Evolutionary conservation across 2,329 filamentous ascomycete species (phyloP), one percentile per base, ranked within the genome.

Genomic region (Fusarium keratoplasticum): DNA sequence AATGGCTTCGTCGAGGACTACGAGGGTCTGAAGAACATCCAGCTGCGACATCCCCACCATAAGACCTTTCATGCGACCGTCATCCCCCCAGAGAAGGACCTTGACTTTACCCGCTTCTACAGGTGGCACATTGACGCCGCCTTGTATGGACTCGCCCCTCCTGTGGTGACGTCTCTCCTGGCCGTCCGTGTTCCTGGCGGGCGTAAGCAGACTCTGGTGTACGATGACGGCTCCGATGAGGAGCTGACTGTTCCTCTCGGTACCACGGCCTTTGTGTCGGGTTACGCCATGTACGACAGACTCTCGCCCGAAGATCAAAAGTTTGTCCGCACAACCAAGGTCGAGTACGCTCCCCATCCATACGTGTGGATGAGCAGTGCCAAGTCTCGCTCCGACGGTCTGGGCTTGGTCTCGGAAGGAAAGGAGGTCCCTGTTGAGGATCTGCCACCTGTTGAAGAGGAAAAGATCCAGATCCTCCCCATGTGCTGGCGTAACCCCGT

Each of bases 111-210:
- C 5, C 84, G 84, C 83, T 91, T 94, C 83, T 95, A 94, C 83
- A 86, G 93, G 68, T 95, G 93, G 93, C 93, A 95, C 80, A 95
- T 95, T 63, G 93, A 95, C 77, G 93, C 93, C 5, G 93, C 93
- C 2, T 84, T 95, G 7, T 95, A 95, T 79, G 92, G 89, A 20
- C 87, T 95, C 8, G 89, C 93, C n/a, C 93, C 93, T 4, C 93
- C 93, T 2, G 87, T 91, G 29, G 93, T 91, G 5, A 95, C 93
- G 0, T 91, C 91, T 1, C 86, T 95, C 27, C 86, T 95, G 66
- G 93, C 93, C 0, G 93, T 95, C n/a, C 86, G 87, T 42, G 93
- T 95, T 0, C 93, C 93, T 0, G 86, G 87, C 22, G 92, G 91
- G 8, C 87, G 91, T 35, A 85, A 86, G 16, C 92, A 95, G 80